A percentile compares a stretch with the other conserved stretches of the same genome.
Evolutionary conservation across 1,139 yeast species (phyloP).

Genomic region (Debaryomyces robertsiae): DNA sequence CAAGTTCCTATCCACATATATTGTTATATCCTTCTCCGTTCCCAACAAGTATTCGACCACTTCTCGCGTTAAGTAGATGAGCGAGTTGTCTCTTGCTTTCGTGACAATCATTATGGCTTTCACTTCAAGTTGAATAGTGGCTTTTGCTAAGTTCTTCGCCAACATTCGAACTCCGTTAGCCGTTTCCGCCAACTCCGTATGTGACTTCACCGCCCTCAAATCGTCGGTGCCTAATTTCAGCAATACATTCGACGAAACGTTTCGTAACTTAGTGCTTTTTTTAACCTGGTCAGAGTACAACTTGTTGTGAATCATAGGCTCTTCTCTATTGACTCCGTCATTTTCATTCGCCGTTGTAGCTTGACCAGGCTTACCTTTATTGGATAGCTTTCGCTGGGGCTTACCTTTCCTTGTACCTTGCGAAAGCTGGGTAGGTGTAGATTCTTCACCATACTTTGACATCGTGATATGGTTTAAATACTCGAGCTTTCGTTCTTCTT

Average conservation of each 20-base stretch:
- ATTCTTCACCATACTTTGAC: constrained; percentile 6
- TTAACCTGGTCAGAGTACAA: constrained; percentile 31
- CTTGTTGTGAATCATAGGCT: constrained; percentile 41
- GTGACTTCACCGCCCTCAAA: constrained; percentile 57
- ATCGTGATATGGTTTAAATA: neutral
- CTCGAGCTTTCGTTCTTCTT: too few relatives aligned
- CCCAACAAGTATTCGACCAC: constrained; percentile 74
- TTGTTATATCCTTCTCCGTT: constrained; percentile 48
- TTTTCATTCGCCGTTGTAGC: constrained; percentile 1
- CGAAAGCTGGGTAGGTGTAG: constrained; percentile 3
- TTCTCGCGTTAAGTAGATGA: constrained; percentile 73
- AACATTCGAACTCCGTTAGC: constrained; percentile 84
- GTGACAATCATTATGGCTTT: constrained; percentile 78
- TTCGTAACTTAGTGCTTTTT: constrained; percentile 13
- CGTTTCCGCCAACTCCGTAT: constrained; percentile 76
- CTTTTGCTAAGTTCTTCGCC: constrained; percentile 72
- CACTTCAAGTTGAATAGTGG: constrained; percentile 72
- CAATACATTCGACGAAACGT: constrained; percentile 32
- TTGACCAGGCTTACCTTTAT: neutral
- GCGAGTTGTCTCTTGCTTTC: constrained; percentile 79
- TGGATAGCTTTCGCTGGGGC: neutral
- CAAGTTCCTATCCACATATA: constrained; percentile 72
- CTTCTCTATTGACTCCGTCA: constrained; percentile 18
- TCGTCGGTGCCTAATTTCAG: constrained; percentile 40
- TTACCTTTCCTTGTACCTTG: constrained; percentile 1